Base-by-base conservation (phyloP, 768 basidiomycete genomes). In the Inosperma sp. region DNA sequence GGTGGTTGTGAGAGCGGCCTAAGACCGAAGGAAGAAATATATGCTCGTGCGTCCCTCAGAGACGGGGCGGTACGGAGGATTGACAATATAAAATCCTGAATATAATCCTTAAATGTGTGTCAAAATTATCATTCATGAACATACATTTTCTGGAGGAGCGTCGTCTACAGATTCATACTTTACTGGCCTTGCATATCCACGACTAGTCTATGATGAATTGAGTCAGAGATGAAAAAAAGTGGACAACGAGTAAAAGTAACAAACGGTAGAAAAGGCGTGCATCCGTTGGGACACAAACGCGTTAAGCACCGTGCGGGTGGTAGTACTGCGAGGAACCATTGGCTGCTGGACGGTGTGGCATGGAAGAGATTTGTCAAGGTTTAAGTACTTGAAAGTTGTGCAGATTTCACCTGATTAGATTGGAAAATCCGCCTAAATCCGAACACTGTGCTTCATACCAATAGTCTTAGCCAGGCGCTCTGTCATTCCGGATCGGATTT, bases 61-160 rank as follows among this genome's bases (percentile, higher is more conserved):
- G 95, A 97, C 10, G 96, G 95, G 54, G 89, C 92, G 23, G 96
- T 86, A 48, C 88, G 85, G 45, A 99, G 76, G 60, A 99, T 88
- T 26, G 94, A 96, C 49, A 98, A 72, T 62, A 99, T 93, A 62
- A 99, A 94, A 65, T 98, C 96, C 93, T 98, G 65, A 13, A 53
- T 25, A n/a, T n/a, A n/a, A n/a, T n/a, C n/a, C n/a, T n/a, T n/a
- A n/a, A n/a, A n/a, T n/a, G n/a, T n/a, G n/a, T n/a, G n/a, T n/a
- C n/a, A n/a, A n/a, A n/a, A n/a, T n/a, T n/a, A n/a, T n/a, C n/a
- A n/a, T n/a, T n/a, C n/a, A n/a, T n/a, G n/a, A 17, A 63, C 74
- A 55, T 58, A 81, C 83, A 64, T 81, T 79, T 45, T 81, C 79
- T 23, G 80, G 68, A 5, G 72, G 63, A 2, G 71, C 35, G 14